Base-by-base conservation (phyloP, 306 rosid genomes). In the Elaeagnus macrophylla region DNA sequence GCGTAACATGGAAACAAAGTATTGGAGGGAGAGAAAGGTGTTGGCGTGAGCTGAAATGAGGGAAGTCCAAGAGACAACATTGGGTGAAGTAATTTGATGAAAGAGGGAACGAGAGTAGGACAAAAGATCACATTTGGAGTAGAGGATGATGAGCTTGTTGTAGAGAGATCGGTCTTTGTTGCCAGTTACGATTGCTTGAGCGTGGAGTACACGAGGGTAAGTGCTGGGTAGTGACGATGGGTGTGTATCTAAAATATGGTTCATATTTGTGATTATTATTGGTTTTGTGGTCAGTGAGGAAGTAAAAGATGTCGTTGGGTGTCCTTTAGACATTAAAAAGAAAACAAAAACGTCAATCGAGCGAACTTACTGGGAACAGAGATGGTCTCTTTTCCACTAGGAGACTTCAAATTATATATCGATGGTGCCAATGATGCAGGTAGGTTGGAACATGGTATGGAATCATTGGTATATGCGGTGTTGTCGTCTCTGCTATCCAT, bases 1-100 rank as follows among this genome's bases (percentile, higher is more conserved):
- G 72, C 91, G 94, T 51, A 81, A 88, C 97, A 90, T 90, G 49
- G 86, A 75, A 59, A 86, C 47, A 66, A 90, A 86, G 47, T 81
- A 72, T 12, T 56, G 80, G 51, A 90, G 84, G 47, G 97, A 66
- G 16, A 60, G 57, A 53, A 59, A 42, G 36, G 81, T 65, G 81
- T 69, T 68, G 68, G 89, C 67, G 54, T 77, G 70, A 9, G 94
- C 82, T 40, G 87, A 66, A 70, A 89, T 69, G 32, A 89, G 73
- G 4, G 95, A 49, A 13, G 94, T 89, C 89, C 90, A 89, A 41
- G 97, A 75, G 41, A 79, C 97, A 1, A 86, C 75, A 54, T 77
- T 79, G 69, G 97, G 97, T 7, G 39, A 54, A 11, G 83, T 57
- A 62, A 89, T 76, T 61, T 60, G 83, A 60, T 47, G 43, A 71